Evolutionary conservation across 768 basidiomycete species (phyloP), one percentile per base, ranked within the genome.

Genomic region (Hygrophoropsis aurantiaca): DNA sequence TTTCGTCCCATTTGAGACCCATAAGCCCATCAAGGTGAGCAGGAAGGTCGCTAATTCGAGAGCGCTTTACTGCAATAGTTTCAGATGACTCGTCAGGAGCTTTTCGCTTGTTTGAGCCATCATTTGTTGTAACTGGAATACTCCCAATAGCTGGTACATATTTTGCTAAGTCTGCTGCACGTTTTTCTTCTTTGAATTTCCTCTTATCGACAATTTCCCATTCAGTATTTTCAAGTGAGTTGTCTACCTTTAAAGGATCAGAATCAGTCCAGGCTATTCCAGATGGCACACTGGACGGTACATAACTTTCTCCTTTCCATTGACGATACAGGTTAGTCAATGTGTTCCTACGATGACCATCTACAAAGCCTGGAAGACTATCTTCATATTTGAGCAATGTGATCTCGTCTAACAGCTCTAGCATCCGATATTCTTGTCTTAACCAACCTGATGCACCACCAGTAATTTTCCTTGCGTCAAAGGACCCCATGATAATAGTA

Each of bases 331-430:
- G 32, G 2, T 40, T 8, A 11, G 69, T 58, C 3, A 67, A 18
- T 1, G 52, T 40, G 36, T 63, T 58, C 26, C 65, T 33, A 3
- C 49, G 49, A 9, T 49, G 32, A 0, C 58, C 62, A n/a, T 13
- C 34, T 0, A 66, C 47, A 2, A 13, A 18, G 3, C 21, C 15
- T 1, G 55, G 51, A 4, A 68, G 49, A 11, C 49, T 51, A 0
- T 49, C 42, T 5, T 55, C 19, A 47, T 60, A 70, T 23, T 43
- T 23, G 9, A 64, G 24, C 1, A 36, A 24, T 0, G 66, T 72
- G 2, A 74, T 62, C 7, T 67, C 55, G 57, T 73, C 62, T 1
- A 74, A 47, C 0, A 72, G 27, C 25, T 71, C 66, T 1, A 70
- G 49, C 27, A 71, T 67, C 6, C 64, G 34, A 26, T 68, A 69